These are phyloP conservation scores for Alternaria sp. DNA, from an alignment of 2,329 filamentous ascomycete genomes.

Conservation along the genomic window DNA sequence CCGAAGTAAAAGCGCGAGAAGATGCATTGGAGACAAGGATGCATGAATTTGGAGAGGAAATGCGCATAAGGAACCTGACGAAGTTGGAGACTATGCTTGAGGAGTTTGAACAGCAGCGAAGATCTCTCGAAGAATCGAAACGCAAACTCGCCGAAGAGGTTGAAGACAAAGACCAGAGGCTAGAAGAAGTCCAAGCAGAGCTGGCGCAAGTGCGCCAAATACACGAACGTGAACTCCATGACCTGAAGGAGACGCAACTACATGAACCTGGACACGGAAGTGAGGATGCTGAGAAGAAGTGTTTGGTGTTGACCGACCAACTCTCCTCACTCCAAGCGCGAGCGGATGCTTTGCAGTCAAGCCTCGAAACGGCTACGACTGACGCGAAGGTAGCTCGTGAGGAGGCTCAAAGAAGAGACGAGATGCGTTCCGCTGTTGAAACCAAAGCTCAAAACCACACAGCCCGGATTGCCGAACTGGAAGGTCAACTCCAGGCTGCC, in stretches of 20 bases:
- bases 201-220: slow-evolving; percentile 3
- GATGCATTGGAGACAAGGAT: slow-evolving; percentile 34
- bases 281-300: slow-evolving; percentile 20
- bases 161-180: slow-evolving; percentile 7
- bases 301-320: slow-evolving; percentile 27
- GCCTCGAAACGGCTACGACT: slow-evolving; percentile 38
- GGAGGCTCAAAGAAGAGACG: slow-evolving; percentile 27
- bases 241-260: slow-evolving; percentile 11
- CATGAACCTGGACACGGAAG: slow-evolving; percentile 3
- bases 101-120: slow-evolving; percentile 21
- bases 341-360: slow-evolving; percentile 36
- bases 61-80: slow-evolving; percentile 35
- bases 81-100: slow-evolving; percentile 41
- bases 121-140: slow-evolving; percentile 11
- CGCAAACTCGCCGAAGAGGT: slow-evolving; percentile 13
- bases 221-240: slow-evolving; percentile 18
- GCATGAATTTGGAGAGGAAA: slow-evolving; percentile 41
- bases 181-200: slow-evolving; percentile 16
- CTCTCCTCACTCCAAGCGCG: slow-evolving; percentile 38
- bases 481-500: slow-evolving; percentile 35
- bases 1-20: slow-evolving; percentile 31
- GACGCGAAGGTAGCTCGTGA: slow-evolving; percentile 40
- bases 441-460: slow-evolving; percentile 19
- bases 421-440: slow-evolving; percentile 19
- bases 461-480: slow-evolving; percentile 32